These are phyloP conservation scores for Nasturtium officinale DNA, from an alignment of 345 rosid species.

Conservation along the genomic window DNA sequence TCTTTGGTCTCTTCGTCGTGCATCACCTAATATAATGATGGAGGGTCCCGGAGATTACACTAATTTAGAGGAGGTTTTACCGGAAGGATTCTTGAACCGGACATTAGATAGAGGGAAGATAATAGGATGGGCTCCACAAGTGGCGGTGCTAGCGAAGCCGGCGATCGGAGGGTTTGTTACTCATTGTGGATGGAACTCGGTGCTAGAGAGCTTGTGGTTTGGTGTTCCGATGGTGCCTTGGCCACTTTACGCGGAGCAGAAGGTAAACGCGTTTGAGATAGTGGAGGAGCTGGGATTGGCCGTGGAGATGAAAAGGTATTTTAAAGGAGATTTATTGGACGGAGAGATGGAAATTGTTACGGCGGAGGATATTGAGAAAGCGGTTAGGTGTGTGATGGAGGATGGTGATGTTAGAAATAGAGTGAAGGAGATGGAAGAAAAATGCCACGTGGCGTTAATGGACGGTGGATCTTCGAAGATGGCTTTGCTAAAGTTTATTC, in stretches of 20 bases:
- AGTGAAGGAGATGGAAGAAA: constrained; percentile 42
- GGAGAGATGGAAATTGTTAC: constrained; percentile 30
- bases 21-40: constrained; percentile 6
- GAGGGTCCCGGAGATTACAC: constrained; percentile 31
- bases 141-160: constrained; percentile 46
- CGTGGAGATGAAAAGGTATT: constrained; percentile 47
- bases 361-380: constrained; percentile 53
- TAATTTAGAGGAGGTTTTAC: constrained; percentile 39
- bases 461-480: constrained; percentile 50
- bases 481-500: constrained; percentile 42
- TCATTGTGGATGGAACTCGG: constrained; percentile 78
- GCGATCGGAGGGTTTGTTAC: constrained; percentile 60
- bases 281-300: constrained; percentile 52
- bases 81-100: constrained; percentile 52
- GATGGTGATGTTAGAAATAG: constrained; percentile 38
- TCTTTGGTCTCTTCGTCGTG: constrained; percentile 60
- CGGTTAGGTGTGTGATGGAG: constrained; percentile 46
- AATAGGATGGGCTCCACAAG: constrained; percentile 70
- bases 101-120: constrained; percentile 48
- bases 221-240: constrained; percentile 60
- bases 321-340: background rate
- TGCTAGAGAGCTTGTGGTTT: constrained; percentile 59
- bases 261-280: constrained; percentile 55
- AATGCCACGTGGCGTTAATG: constrained; percentile 41
- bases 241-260: constrained; percentile 62